Conservation (phyloP, 2,329 filamentous ascomycete species). For the Pseudomassariella vexata region DNA sequence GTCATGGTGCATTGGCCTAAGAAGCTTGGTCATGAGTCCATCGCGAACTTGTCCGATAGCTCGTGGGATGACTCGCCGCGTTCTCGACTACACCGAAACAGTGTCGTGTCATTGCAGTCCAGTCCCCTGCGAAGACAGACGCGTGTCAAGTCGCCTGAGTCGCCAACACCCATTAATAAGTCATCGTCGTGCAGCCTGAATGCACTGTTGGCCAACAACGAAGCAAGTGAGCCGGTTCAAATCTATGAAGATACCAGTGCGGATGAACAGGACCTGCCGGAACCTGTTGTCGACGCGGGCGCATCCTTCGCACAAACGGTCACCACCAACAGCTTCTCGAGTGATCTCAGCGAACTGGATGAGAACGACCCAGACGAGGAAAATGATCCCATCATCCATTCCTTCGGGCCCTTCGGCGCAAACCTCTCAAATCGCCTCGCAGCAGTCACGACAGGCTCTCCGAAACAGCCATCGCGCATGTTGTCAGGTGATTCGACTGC, state of each 20-base stretch:
- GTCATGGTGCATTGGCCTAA: constrained; percentile 85
- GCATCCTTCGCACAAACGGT: constrained; percentile 45
- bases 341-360: constrained; percentile 52
- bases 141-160: constrained; percentile 69
- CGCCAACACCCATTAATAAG: constrained; percentile 47
- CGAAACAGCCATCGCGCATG: constrained; percentile 35
- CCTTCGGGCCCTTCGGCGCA: constrained; percentile 84
- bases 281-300: constrained; percentile 18
- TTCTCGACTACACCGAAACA: constrained; percentile 20
- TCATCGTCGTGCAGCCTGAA: constrained; percentile 38
- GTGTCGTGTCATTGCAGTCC: constrained; percentile 42
- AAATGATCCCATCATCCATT: constrained; percentile 88
- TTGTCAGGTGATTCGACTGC: constrained; percentile 15
- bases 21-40: constrained; percentile 41
- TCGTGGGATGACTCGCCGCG: constrained; percentile 63
- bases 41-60: constrained; percentile 56
- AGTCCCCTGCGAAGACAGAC: constrained; percentile 51
- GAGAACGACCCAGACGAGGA: constrained; percentile 84
- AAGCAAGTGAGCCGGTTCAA: constrained; percentile 42
- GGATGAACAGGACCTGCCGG: constrained; percentile 45
- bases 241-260: constrained; percentile 69
- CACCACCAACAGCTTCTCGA: constrained; percentile 47
- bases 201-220: constrained; percentile 34
- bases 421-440: constrained; percentile 79
- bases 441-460: constrained; percentile 64